A percentile compares a stretch with the other conserved stretches of the same genome.
phyloP scores from a whole-genome alignment of 768 basidiomycete species.

The Hebeloma cylindrosporum region DNA sequence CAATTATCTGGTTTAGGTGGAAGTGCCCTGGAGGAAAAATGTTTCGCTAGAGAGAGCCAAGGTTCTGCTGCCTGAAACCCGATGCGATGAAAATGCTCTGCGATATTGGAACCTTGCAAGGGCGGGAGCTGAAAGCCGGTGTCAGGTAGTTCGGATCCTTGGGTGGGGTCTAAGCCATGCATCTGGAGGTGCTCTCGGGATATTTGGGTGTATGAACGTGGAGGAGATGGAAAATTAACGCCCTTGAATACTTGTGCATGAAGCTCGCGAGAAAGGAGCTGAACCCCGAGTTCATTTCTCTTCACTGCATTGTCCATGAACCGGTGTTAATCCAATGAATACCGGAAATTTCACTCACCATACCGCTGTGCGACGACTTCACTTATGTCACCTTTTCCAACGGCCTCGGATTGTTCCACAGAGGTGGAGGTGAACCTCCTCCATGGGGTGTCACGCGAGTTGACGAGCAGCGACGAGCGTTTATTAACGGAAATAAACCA shows the following conservation, averaged over 20 bases:
- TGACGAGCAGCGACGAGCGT: too few relatives aligned
- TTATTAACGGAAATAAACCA: too few relatives aligned
- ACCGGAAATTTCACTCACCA: not conserved
- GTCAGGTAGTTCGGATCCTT: constrained; percentile 80
- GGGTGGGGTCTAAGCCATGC: constrained; percentile 79
- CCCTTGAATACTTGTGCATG: constrained; percentile 83
- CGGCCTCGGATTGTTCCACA: too few relatives aligned
- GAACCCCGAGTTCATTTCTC: constrained; percentile 90
- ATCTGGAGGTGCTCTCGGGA: constrained; percentile 76
- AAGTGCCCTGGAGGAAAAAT: constrained; percentile 50
- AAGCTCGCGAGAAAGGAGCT: constrained; percentile 79
- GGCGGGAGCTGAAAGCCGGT: constrained; percentile 79
- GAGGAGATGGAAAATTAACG: constrained; percentile 60
- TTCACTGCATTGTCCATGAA: constrained; percentile 44
- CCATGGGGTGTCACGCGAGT: too few relatives aligned
- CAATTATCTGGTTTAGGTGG: constrained; percentile 58
- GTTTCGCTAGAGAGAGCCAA: constrained; percentile 68
- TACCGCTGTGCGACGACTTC: not conserved
- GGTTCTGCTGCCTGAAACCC: constrained; percentile 71
- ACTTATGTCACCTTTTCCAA: too few relatives aligned
- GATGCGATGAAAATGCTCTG: constrained; percentile 87
- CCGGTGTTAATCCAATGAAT: not conserved
- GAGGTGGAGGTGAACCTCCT: too few relatives aligned
- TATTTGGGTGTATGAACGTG: constrained; percentile 64
- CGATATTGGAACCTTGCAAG: constrained; percentile 76